Evolutionary conservation across 345 rosid species (phyloP).

Genomic region (Arabis hirsuta): DNA sequence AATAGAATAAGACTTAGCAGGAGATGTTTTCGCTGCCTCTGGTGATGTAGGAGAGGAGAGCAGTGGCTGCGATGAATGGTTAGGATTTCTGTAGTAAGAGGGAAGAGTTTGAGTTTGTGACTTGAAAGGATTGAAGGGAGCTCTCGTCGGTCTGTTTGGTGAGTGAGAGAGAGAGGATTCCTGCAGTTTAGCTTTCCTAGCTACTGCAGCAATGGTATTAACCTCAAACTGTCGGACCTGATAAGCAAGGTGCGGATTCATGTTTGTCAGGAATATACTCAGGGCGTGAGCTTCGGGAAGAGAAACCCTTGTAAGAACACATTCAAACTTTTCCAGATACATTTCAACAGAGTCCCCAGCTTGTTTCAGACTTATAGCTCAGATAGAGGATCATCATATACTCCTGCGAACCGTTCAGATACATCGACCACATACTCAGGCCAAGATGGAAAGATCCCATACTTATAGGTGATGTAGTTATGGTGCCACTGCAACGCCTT

Average conservation of each 20-base stretch:
- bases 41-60: background rate
- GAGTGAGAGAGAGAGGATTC: background rate
- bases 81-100: background rate
- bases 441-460: background rate
- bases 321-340: background rate
- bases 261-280: background rate
- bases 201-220: background rate
- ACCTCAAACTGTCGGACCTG: background rate
- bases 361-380: background rate
- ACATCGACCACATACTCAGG: background rate
- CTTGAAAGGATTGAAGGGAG: background rate
- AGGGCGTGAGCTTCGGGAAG: background rate
- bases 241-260: background rate
- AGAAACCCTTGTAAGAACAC: background rate
- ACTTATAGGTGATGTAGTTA: too few species aligned
- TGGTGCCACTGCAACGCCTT: background rate
- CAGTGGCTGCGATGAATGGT: background rate
- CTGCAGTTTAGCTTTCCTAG: background rate
- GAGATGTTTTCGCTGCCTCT: too few species aligned
- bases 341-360: background rate
- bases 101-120: background rate
- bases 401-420: background rate
- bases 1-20: background rate
- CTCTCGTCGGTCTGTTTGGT: background rate
- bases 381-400: background rate